These are phyloP conservation scores for Tylopilus sp. DNA, from an alignment of 768 basidiomycete species.

Conservation along the genomic window DNA sequence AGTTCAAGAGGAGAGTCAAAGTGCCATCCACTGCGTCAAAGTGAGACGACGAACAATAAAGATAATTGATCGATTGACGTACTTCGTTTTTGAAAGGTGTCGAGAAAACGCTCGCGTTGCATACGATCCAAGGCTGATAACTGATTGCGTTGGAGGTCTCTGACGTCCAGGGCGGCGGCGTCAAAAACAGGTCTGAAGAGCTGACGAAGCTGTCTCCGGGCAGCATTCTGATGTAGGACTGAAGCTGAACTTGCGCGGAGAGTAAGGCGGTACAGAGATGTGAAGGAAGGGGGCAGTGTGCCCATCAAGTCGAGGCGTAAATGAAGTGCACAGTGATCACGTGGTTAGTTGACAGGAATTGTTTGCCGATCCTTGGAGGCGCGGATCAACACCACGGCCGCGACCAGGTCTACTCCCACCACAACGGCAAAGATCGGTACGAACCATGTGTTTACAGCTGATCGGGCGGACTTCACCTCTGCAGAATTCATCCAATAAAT, in stretches of 20 bases:
- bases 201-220: constrained; percentile 42
- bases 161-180: constrained; percentile 42
- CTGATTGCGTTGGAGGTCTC: constrained; percentile 35
- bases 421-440: constrained; percentile 1
- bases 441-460: background rate
- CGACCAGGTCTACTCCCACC: too few relatives aligned
- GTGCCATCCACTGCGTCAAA: constrained; percentile 62
- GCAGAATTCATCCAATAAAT: constrained; percentile 1
- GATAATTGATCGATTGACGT: constrained; percentile 7
- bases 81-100: constrained; percentile 57
- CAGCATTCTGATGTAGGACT: constrained; percentile 48
- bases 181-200: constrained; percentile 57
- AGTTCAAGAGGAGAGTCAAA: constrained; percentile 55
- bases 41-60: constrained; percentile 5
- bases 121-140: constrained; percentile 28
- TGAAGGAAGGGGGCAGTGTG: constrained; percentile 38
- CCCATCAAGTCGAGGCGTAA: background rate
- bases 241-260: constrained; percentile 54
- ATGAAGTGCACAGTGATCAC: constrained; percentile 2
- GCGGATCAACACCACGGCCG: background rate
- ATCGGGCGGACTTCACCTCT: constrained; percentile 3
- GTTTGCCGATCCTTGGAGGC: constrained; percentile 3
- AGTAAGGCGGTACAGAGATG: constrained; percentile 57
- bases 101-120: constrained; percentile 41
- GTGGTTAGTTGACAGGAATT: constrained; percentile 2